These are phyloP conservation scores for Lactarius akahatsu DNA, from an alignment of 768 basidiomycete genomes.

Conservation along the genomic window DNA sequence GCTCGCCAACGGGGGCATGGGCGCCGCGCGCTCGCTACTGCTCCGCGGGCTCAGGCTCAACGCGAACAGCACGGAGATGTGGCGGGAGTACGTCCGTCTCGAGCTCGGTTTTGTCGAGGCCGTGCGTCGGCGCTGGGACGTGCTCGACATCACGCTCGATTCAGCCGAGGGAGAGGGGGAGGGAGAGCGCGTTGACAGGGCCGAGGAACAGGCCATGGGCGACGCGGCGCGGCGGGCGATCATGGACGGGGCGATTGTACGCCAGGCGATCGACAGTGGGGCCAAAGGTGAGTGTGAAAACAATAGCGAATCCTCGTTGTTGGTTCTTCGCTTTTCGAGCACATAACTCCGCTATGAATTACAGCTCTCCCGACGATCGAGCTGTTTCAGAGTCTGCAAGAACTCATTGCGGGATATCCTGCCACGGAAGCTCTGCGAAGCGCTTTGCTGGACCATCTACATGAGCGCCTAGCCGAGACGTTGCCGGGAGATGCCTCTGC, in stretches of 20 bases:
- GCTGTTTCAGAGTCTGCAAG: conserved; percentile 45
- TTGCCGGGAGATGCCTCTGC: conserved; percentile 42
- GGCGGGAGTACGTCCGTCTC: conserved; percentile 90
- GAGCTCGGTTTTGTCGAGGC: conserved; percentile 85
- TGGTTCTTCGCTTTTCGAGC: too few relatives aligned
- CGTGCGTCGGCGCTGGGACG: conserved; percentile 72
- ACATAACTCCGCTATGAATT: conserved; percentile 1
- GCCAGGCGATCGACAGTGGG: conserved; percentile 72
- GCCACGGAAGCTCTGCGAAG: conserved; percentile 41
- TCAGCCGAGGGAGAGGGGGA: conserved; percentile 31
- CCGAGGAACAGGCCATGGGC: conserved; percentile 45
- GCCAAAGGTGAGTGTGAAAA: conserved; percentile 54
- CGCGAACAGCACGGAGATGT: conserved; percentile 68
- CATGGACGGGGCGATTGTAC: conserved; percentile 77
- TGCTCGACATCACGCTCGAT: conserved; percentile 60
- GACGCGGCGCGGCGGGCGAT: conserved; percentile 62
- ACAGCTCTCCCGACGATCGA: conserved; percentile 43
- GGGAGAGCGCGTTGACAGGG: conserved; percentile 35
- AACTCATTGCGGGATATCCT: conserved; percentile 45
- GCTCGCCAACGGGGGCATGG: conserved; percentile 65
- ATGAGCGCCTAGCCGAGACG: conserved; percentile 40
- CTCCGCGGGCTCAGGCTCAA: conserved; percentile 85
- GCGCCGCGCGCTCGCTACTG: conserved; percentile 78
- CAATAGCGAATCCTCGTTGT: too few relatives aligned
- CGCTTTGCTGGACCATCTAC: conserved; percentile 45